A percentile compares a stretch with the other conserved stretches of the same genome.
Evolutionary conservation across 179 eudicot genomes (phyloP).

Genomic region (Silene coronaria): DNA sequence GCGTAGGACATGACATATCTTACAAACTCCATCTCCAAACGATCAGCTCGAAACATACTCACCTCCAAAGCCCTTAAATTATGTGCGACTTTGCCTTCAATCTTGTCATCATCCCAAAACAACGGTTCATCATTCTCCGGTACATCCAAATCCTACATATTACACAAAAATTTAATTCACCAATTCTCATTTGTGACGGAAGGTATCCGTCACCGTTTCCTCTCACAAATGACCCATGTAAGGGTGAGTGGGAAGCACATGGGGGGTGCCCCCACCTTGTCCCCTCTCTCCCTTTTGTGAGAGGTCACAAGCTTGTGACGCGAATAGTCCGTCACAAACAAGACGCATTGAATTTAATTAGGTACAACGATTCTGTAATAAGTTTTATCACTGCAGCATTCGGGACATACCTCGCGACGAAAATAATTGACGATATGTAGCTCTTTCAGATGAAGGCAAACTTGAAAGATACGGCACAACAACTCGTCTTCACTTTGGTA

Average conservation of each 20-base stretch:
- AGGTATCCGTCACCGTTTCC: too few species aligned
- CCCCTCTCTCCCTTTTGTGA: too few species aligned
- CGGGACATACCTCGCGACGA: not conserved
- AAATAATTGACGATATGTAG: not conserved
- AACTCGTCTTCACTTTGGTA: not conserved
- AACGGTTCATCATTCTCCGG: not conserved
- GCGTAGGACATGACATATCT: not conserved
- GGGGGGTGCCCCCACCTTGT: too few species aligned
- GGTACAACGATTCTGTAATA: not conserved
- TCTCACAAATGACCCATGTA: too few species aligned
- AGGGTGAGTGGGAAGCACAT: too few species aligned
- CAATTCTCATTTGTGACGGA: too few species aligned
- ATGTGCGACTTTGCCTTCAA: not conserved
- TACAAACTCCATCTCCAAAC: conserved; percentile 7
- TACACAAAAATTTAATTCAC: too few species aligned
- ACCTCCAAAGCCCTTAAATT: conserved; percentile 3
- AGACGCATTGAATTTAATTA: too few species aligned
- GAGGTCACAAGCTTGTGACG: too few species aligned
- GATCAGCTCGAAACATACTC: not conserved
- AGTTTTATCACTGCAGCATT: not conserved
- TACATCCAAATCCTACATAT: too few species aligned
- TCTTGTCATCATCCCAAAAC: not conserved
- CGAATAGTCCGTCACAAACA: too few species aligned
- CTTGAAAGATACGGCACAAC: conserved; percentile 2
- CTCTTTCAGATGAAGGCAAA: not conserved